Percentiles rank a stretch among this genome's conserved stretches.
These are phyloP conservation scores for Kentomonas sorsogonicus DNA, from an alignment of 208 protist species.

Conservation along the genomic window DNA sequence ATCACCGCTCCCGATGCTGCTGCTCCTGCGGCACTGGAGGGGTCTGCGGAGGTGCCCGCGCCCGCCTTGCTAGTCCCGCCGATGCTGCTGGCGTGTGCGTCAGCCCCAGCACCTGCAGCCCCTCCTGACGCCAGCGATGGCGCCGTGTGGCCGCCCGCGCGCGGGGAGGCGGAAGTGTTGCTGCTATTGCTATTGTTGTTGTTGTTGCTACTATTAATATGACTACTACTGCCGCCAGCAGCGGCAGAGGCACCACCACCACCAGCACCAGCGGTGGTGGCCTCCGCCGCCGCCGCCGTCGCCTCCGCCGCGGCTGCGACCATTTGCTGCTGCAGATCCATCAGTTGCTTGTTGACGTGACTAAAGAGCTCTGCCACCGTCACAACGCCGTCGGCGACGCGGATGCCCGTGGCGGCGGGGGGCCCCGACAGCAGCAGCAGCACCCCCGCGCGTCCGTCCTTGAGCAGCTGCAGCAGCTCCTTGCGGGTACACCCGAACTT, in stretches of 20 bases:
- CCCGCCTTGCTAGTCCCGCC: not conserved
- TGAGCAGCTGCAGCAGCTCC: constrained; percentile 62
- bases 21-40: not conserved
- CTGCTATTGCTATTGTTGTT: not conserved
- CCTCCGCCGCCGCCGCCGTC: no score
- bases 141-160: not conserved
- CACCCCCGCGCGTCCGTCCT: constrained; percentile 22
- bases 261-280: no score
- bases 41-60: not conserved
- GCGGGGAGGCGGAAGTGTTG: not conserved
- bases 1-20: no score
- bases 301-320: not conserved
- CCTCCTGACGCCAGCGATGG: no score
- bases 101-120: not conserved
- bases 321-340: constrained; percentile 1
- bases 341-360: constrained; percentile 7
- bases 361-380: constrained; percentile 26
- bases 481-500: constrained; percentile 76
- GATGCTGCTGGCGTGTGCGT: not conserved
- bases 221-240: no score
- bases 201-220: not conserved
- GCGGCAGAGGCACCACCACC: no score
- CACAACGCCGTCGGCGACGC: constrained; percentile 69
- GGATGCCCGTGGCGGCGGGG: constrained; percentile 36
- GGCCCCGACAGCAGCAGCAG: constrained; percentile 58